These are phyloP conservation scores for Candolleomyces efflorescens DNA, from an alignment of 768 basidiomycete species.

Conservation along the genomic window DNA sequence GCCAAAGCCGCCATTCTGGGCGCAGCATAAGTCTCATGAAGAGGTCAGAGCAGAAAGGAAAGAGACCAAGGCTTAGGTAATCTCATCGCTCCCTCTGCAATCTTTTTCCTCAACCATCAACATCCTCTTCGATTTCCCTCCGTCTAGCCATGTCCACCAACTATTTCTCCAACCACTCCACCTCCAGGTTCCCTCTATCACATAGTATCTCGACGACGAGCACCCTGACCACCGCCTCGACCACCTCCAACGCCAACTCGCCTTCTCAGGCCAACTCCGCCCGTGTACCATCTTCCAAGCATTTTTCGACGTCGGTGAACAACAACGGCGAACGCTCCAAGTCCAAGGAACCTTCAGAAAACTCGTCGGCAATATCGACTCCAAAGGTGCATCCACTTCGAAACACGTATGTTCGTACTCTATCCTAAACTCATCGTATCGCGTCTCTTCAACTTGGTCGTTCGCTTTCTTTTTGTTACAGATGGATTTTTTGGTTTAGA, in stretches of 20 bases:
- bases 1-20: constrained; percentile 81
- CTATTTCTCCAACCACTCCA: constrained; percentile 83
- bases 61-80: constrained; percentile 24
- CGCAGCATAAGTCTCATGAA: constrained; percentile 77
- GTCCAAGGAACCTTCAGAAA: constrained; percentile 33
- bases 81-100: constrained; percentile 4
- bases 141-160: constrained; percentile 34
- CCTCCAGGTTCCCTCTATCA: constrained; percentile 53
- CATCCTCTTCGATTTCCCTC: neutral
- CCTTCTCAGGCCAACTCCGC: constrained; percentile 31
- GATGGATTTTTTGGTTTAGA: constrained; percentile 92
- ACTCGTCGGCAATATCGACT: constrained; percentile 30
- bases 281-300: constrained; percentile 55
- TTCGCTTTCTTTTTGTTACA: constrained; percentile 26
- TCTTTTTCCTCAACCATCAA: constrained; percentile 14
- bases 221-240: constrained; percentile 16
- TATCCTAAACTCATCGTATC: constrained; percentile 16
- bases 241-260: constrained; percentile 20
- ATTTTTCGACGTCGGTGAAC: constrained; percentile 52
- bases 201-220: constrained; percentile 4
- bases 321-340: constrained; percentile 36
- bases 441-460: constrained; percentile 12
- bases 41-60: constrained; percentile 16
- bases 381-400: constrained; percentile 65
- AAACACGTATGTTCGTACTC: constrained; percentile 83